Evolutionary conservation across 2,329 filamentous ascomycete genomes (phyloP), one percentile per base, ranked within the genome.

Genomic region (Fusarium scirpi): DNA sequence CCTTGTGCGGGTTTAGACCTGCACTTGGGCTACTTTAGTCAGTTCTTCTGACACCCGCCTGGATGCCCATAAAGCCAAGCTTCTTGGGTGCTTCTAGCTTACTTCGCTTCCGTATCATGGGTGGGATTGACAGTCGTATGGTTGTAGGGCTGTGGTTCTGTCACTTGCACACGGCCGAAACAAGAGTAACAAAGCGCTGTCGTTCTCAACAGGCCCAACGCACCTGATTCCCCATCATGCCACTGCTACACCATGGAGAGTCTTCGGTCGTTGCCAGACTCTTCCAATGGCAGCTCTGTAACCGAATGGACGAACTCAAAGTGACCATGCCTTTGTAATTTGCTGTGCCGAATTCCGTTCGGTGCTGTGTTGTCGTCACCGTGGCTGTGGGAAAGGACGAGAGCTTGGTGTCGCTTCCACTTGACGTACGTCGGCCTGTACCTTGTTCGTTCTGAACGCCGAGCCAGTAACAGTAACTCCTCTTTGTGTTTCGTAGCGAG

Each of bases 221-320:
- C 34, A 38, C 34, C 34, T 12, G 10, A n/a, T 18, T 38, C 10
- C 18, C 54, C 34, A 63, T 61, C 8, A 60, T 64, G 20, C 72
- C 69, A 24, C 62, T 74, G 2, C 69, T 67, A 44, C 34, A 38
- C 18, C 34, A 38, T n/a, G 34, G 10, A n/a, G 34, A n/a, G 10
- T 12, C 6, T n/a, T 38, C 10, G 18, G 18, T 12, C 34, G 10
- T 38, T 38, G 18, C 34, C 44, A 60, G 45, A 32, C 44, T 64
- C 41, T 64, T 71, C 25, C 65, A 63, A 18, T 52, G 32, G 24
- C 56, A 46, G 18, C 46, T 38, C 9, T 60, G 48, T 3, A 55
- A 40, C 58, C 58, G 70, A 6, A 72, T 58, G 10, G 67, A 72
- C 9, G 72, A 54, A 71, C 54, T 51, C 74, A 65, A 18, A 12